Base-by-base conservation (phyloP, 352 stramenopile genomes). In the Pythium insidiosum region DNA sequence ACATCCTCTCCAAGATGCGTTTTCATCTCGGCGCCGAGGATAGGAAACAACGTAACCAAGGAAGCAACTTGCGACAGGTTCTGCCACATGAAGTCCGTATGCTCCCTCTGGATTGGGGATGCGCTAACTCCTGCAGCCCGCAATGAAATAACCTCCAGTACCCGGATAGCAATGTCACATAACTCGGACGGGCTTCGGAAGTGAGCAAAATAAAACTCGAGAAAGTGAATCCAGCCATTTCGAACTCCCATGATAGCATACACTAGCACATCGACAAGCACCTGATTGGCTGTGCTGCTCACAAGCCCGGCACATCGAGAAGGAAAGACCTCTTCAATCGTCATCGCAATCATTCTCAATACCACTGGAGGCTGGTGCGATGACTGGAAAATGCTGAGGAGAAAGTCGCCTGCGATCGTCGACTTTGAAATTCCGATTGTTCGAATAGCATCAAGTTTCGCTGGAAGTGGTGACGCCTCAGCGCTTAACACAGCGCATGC, bases 151-250 rank as follows among this genome's bases (percentile, higher is more conserved):
- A n/a, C n/a, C n/a, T n/a, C n/a, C n/a, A n/a, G n/a, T n/a, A n/a
- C n/a, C n/a, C n/a, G 31, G 6, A 56, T 52, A 18, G 51, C 55
- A 26, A 86, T 37, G 20, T 36, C 61, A 29, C 62, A 74, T 25
- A 87, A 50, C 26, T 81, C 58, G 7, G 62, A 66, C 13, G 73
- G 58, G 18, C 56, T 46, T 15, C 54, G 47, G 12, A 54, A 71
- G 20, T 83, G 58, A 30, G 54, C 78, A 45, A 87, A 92, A 54
- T 81, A 84, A 50, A 86, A 71, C 42, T 93, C 80, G 24, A 89
- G 46, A 21, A 88, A 72, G 50, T 89, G 67, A 50, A 89, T 72
- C 81, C 81, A 93, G 1, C 81, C 81, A 28, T 86, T 87, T 34
- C 65, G 73, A 22, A 89, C 77, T 24, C 80, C 51, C 15, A 88